These are phyloP conservation scores for Geosiphon pyriformis DNA, from an alignment of 192 early-diverging fungal species.

Conservation along the genomic window DNA sequence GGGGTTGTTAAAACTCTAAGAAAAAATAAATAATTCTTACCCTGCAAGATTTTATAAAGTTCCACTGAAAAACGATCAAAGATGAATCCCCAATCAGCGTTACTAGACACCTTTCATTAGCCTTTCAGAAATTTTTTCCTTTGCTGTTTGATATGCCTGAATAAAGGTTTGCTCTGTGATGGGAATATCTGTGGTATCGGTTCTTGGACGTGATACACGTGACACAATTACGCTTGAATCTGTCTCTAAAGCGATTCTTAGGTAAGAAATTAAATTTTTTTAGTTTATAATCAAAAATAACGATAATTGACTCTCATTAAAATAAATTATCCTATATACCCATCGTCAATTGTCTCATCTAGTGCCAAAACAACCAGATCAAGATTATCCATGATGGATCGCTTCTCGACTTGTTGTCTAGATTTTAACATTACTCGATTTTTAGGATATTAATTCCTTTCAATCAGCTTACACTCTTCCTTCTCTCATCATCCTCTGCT, in stretches of 20 bases:
- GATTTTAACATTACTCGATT: too few relatives aligned
- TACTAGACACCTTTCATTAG: slow-evolving; percentile 49
- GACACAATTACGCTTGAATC: slow-evolving; percentile 69
- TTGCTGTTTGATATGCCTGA: slow-evolving; percentile 73
- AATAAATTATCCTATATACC: slow-evolving; percentile 44
- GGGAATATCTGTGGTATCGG: slow-evolving; percentile 65
- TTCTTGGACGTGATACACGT: slow-evolving; percentile 71
- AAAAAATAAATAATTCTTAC: too few relatives aligned
- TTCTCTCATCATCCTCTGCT: too few relatives aligned
- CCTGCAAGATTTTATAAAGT: too few relatives aligned
- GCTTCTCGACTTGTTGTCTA: slow-evolving; percentile 88
- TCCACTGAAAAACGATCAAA: too few relatives aligned
- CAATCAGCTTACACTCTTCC: too few relatives aligned
- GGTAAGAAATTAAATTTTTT: neutral
- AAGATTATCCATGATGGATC: slow-evolving; percentile 81
- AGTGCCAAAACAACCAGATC: slow-evolving; percentile 87
- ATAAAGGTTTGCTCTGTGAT: slow-evolving; percentile 71
- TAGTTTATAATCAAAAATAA: neutral
- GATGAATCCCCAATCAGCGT: neutral
- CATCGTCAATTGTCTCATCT: slow-evolving; percentile 95
- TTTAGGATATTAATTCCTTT: too few relatives aligned
- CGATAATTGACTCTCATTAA: neutral
- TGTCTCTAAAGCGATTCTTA: slow-evolving; percentile 68
- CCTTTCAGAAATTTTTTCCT: slow-evolving; percentile 63
- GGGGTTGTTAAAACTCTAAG: too few relatives aligned